Conservation (phyloP, 2,329 filamentous ascomycete genomes). For the Phyllosticta citrichinensis region DNA sequence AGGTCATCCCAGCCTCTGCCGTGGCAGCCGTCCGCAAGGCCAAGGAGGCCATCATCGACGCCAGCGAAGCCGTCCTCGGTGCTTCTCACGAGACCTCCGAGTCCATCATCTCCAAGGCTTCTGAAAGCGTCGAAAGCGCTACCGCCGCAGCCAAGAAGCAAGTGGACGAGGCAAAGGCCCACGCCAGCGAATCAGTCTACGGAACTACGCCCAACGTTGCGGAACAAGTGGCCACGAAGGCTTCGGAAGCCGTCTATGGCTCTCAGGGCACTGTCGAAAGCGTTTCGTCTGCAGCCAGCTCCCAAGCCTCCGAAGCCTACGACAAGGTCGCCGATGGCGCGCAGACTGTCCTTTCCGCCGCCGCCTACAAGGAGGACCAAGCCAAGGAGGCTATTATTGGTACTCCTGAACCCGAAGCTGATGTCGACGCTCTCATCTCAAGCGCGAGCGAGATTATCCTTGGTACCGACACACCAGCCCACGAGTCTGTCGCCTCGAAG, state of each 20-base stretch:
- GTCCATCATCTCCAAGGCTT: constrained; percentile 24
- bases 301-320: constrained; percentile 14
- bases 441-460: constrained; percentile 35
- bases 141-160: constrained; percentile 17
- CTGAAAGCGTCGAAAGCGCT: constrained; percentile 14
- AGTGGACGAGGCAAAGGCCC: constrained; percentile 16
- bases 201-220: constrained; percentile 15
- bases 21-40: constrained; percentile 35
- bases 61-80: constrained; percentile 19
- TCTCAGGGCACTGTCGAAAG: constrained; percentile 17
- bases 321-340: constrained; percentile 10
- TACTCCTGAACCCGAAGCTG: constrained; percentile 9
- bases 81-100: constrained; percentile 26
- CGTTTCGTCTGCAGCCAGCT: constrained; percentile 24
- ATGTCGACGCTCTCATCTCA: constrained; percentile 24
- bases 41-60: constrained; percentile 20
- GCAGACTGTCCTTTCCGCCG: constrained; percentile 16
- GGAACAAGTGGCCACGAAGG: constrained; percentile 26
- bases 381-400: constrained; percentile 17
- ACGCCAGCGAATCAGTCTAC: constrained; percentile 15
- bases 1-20: constrained; percentile 49
- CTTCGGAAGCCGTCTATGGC: constrained; percentile 20
- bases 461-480: constrained; percentile 34
- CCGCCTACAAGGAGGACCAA: constrained; percentile 14
- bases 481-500: constrained; percentile 36